Conservation (phyloP, 345 rosid genomes). For the Geranium rotundifolium region DNA sequence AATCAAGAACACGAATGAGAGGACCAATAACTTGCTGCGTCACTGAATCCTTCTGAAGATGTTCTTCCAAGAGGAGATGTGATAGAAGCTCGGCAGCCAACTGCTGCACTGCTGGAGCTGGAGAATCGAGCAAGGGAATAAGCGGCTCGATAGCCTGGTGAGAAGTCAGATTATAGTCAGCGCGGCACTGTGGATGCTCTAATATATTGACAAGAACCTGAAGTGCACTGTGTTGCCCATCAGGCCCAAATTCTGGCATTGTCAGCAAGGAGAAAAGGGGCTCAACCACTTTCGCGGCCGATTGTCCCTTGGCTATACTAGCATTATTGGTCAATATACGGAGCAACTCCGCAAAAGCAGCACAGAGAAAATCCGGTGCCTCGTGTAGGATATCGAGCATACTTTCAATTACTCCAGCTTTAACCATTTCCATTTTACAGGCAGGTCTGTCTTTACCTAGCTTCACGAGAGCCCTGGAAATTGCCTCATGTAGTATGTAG, state of each 20-base stretch:
- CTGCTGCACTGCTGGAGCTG: slow-evolving; percentile 91
- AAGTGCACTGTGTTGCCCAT: slow-evolving; percentile 87
- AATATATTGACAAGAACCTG: slow-evolving; percentile 92
- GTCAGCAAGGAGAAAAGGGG: slow-evolving; percentile 72
- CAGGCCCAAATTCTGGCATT: slow-evolving; percentile 80
- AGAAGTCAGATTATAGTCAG: slow-evolving; percentile 65
- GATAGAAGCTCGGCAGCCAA: slow-evolving; percentile 98
- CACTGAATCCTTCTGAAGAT: slow-evolving; percentile 80
- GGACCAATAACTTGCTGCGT: slow-evolving; percentile 83
- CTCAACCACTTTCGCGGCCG: slow-evolving; percentile 93
- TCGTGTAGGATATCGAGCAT: slow-evolving; percentile 81
- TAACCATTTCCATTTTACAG: slow-evolving; percentile 97
- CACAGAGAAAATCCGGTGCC: slow-evolving; percentile 91
- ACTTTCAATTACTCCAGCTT: slow-evolving; percentile 92
- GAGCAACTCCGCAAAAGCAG: slow-evolving; percentile 87
- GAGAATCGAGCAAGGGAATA: slow-evolving; percentile 86
- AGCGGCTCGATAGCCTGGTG: slow-evolving; percentile 90
- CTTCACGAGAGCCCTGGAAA: slow-evolving; percentile 92
- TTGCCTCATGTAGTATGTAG: slow-evolving; percentile 88
- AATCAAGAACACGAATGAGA: slow-evolving; percentile 70
- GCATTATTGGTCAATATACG: slow-evolving; percentile 94
- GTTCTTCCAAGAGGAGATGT: slow-evolving; percentile 74
- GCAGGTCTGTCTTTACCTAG: slow-evolving; percentile 97
- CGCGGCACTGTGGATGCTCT: slow-evolving; percentile 94
- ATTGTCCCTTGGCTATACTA: slow-evolving; percentile 80